Evolutionary conservation across 495 filamentous ascomycete species (phyloP), one percentile per base, ranked within the genome.

Genomic region (Penicillium silybi): DNA sequence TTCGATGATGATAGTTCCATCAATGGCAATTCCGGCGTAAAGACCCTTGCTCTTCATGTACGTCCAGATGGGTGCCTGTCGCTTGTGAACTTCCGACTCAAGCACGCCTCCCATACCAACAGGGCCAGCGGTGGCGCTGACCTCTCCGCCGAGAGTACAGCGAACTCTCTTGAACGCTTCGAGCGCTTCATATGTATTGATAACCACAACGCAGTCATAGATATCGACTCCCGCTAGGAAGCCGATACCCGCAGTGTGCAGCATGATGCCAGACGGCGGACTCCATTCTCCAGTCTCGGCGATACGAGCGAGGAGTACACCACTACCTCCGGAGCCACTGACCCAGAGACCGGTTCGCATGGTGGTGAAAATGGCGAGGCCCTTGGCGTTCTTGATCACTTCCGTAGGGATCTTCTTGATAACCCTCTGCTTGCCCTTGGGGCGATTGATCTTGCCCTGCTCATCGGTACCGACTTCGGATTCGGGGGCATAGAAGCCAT

Each of bases 261-360:
- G 77, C 67, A 95, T 75, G 54, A 96, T 89, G 29, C 87, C 90
- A 13, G 88, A 91, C 3, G 91, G 91, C 3, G 89, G 87, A 44
- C 87, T 91, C 91, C 91, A 96, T 59, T 83, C 83, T 3, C 91
- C 90, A 49, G 91, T 88, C 27, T 85, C 84, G 22, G 73, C 69
- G 59, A 85, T 85, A 26, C 90, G 81, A 17, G 80, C 91, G 44
- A 95, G 76, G 41, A 96, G 76, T 19, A 96, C 77, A 41, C 91
- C 91, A 57, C 88, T 90, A 10, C 72, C 72, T 25, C 90, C 90
- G 6, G 90, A 90, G 26, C 91, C 91, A 47, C 89, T 90, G 34
- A 92, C 74, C 90, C 90, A 96, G 16, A 96, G 78, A 29, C 91
- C 91, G 16, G 90, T 90, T 44, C 91, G 85, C 88, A 96, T 92